Evolutionary conservation across 75 land plant genomes (phyloP), one percentile per base, ranked within the genome.

Genomic region (Pinus tabuliformis): DNA sequence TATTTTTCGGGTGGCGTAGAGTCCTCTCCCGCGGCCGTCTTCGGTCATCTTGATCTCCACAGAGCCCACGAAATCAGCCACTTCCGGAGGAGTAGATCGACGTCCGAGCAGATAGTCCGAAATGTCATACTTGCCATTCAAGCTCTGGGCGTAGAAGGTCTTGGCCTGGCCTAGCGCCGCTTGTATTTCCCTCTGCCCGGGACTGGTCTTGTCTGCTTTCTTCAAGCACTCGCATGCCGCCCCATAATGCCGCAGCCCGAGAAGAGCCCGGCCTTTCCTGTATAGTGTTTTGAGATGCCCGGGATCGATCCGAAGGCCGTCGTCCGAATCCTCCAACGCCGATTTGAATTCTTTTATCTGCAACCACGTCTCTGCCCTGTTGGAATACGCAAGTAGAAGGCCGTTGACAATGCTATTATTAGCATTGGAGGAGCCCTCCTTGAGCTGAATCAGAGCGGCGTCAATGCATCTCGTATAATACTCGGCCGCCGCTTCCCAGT

Each of bases 231-330:
- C 75, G 39, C 20, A 64, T 12, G 39, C 68, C 18, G 16, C 20
- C 22, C 20, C 61, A 42, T 81, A 76, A 8, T 83, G 59, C 66
- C 76, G 37, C 21, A 83, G 39, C 13, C 75, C 85, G 16, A 68
- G 74, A 33, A 83, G 39, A 15, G 84, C 85, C 2, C 84, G 73
- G 22, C 83, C 85, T 54, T 83, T 83, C 5, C 84, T 33, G 68
- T 59, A 81, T 0, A 81, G 39, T 56, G 85, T 72, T 65, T 83
- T 83, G 20, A 81, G 13, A 64, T 83, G 79, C 1, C 39, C 56
- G 17, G 78, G 70, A 54, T 83, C 84, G 42, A 83, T 61, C 62
- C 26, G 37, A 11, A 83, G 74, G 16, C 74, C 75, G 11, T 59
- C 26, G 57, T 76, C 73, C 5, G 75, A 79, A 57, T 83, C 85